Evolutionary conservation across 768 basidiomycete species (phyloP), one percentile per base, ranked within the genome.

Genomic region (Rickenella mellea): DNA sequence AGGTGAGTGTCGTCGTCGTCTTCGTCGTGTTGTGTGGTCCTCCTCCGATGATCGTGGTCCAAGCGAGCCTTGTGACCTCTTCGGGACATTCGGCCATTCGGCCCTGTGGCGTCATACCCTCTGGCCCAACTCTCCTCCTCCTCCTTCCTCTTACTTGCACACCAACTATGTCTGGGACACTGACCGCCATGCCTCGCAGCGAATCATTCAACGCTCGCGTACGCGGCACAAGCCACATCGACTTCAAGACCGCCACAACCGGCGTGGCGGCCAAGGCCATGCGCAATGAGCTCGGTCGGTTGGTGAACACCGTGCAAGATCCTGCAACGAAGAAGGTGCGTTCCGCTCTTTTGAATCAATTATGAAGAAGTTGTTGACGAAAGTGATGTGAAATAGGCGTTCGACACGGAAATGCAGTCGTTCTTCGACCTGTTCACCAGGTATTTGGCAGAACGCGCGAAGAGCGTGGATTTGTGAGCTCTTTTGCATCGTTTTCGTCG

Each of bases 171-270:
- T 60, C 64, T 45, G 52, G 51, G 46, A 49, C 26, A 69, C 67
- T 48, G 54, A 75, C 51, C 29, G 62, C 69, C 19, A 68, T 79
- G 61, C 82, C 80, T 41, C 73, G 77, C 51, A 63, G 61, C 55
- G 81, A 86, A 49, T 73, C 82, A 44, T 68, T 83, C 74, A 77
- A 71, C 51, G 71, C 78, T 56, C 80, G 84, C 48, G 76, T 74
- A 42, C 78, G 85, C 45, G 85, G 85, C 51, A 76, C 79, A 42
- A 79, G 76, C 52, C 83, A 88, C 61, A 81, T 88, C 69, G 86
- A 97, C 67, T 94, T 94, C 79, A 92, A 93, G 73, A 93, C 90
- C n/a, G 94, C 94, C 49, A 93, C 79, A 40, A 92, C 90, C 41
- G 90, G 89, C 51, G 83, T 92, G 50, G 84, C 88, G 21, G 85